Percentiles rank a stretch among this genome's conserved stretches.
Conservation (phyloP, 106 monocot genomes). For the Dioscorea alata region DNA sequence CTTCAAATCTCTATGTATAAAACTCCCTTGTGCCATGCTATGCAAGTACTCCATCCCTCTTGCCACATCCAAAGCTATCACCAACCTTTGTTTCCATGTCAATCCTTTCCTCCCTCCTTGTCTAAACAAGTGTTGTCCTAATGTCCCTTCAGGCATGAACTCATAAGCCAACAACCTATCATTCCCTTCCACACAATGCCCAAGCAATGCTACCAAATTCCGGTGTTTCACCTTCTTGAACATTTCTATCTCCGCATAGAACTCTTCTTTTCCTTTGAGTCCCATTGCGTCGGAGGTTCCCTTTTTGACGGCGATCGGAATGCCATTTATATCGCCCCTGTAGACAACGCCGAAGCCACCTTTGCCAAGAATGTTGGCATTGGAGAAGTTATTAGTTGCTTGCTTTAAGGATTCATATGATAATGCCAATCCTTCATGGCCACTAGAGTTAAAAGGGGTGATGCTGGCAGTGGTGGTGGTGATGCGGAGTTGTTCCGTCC, state of each 20-base stretch:
- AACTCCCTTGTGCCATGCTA: slow-evolving; percentile 80
- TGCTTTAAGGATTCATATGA: slow-evolving; percentile 44
- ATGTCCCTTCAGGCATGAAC: slow-evolving; percentile 79
- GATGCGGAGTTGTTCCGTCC: slow-evolving; percentile 26
- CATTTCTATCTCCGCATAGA: slow-evolving; percentile 77
- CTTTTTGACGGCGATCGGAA: slow-evolving; percentile 70
- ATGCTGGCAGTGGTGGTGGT: slow-evolving; percentile 3
- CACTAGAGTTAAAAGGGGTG: slow-evolving; percentile 32
- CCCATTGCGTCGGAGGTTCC: slow-evolving; percentile 37
- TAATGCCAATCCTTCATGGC: slow-evolving; percentile 25
- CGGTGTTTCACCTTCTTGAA: slow-evolving; percentile 77
- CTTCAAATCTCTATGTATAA: slow-evolving; percentile 93
- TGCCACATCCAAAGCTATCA: slow-evolving; percentile 84
- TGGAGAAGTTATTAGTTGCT: slow-evolving; percentile 70
- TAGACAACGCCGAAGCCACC: slow-evolving; percentile 93
- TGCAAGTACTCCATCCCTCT: slow-evolving; percentile 91
- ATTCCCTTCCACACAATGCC: slow-evolving; percentile 59
- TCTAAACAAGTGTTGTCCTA: slow-evolving; percentile 75
- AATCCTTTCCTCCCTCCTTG: slow-evolving; percentile 16
- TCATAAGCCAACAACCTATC: slow-evolving; percentile 90
- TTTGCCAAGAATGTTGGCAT: slow-evolving; percentile 52
- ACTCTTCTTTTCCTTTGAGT: slow-evolving; percentile 68
- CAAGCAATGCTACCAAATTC: slow-evolving; percentile 70
- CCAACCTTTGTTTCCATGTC: slow-evolving; percentile 84
- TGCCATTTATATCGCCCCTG: slow-evolving; percentile 61